Conservation (phyloP, 805 yeast species). For the Saccharomyces mikatae region DNA sequence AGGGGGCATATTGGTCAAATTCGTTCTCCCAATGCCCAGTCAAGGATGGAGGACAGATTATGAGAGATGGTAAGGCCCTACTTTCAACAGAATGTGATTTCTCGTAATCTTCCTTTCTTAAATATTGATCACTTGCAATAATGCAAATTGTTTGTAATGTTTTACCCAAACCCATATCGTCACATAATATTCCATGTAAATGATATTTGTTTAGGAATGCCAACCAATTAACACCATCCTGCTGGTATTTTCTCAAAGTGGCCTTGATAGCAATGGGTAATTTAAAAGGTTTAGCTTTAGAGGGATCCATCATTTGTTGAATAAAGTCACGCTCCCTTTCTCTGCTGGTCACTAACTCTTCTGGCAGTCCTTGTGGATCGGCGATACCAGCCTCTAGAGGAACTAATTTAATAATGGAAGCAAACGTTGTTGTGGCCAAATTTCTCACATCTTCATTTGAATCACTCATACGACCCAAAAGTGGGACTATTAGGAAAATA, state of each 20-base stretch:
- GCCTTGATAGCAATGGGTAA: conserved; percentile 91
- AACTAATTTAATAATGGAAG: conserved; percentile 87
- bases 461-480: conserved; percentile 96
- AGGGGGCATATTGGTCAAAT: conserved; percentile 80
- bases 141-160: conserved; percentile 96
- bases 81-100: conserved; percentile 55
- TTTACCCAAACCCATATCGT: conserved; percentile 98
- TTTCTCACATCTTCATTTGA: conserved; percentile 80
- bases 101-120: conserved; percentile 62
- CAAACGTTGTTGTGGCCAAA: conserved; percentile 92
- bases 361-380: conserved; percentile 87
- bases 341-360: conserved; percentile 74
- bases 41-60: conserved; percentile 93
- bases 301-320: conserved; percentile 95
- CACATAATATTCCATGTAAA: conserved; percentile 94
- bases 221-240: conserved; percentile 97
- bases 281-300: conserved; percentile 77
- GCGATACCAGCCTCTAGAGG: conserved; percentile 97
- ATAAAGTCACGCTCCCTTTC: conserved; percentile 91
- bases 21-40: conserved; percentile 99
- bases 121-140: conserved; percentile 88
- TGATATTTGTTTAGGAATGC: conserved; percentile 92
- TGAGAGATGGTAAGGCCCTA: conserved; percentile 71
- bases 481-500: conserved; percentile 91
- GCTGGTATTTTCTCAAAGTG: conserved; percentile 87